A percentile compares a stretch with the other conserved stretches of the same genome.
Conservation (phyloP, 495 filamentous ascomycete genomes). For the Podospora pseudocomata region DNA sequence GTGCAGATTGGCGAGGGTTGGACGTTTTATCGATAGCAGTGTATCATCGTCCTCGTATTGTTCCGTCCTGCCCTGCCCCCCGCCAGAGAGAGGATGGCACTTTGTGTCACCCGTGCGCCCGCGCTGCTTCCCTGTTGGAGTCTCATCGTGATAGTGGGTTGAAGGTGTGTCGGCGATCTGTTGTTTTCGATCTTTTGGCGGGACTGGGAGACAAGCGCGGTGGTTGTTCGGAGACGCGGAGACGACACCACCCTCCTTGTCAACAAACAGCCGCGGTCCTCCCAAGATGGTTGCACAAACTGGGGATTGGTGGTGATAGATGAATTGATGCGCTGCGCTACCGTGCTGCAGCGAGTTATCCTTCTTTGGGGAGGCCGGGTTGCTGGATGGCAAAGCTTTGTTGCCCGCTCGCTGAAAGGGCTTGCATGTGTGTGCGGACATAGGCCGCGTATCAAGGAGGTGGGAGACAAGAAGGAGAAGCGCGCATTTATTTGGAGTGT, state of each 20-base stretch:
- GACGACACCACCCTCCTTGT: neutral
- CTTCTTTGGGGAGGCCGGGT: neutral
- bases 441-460: neutral
- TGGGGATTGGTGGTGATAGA: neutral
- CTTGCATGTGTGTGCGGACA: neutral
- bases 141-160: neutral
- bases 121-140: neutral
- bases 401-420: neutral
- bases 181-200: neutral
- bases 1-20: neutral
- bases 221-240: conserved; percentile 1
- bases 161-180: neutral
- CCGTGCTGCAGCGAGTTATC: neutral
- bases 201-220: neutral
- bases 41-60: conserved; percentile 4
- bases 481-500: neutral
- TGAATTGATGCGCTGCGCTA: conserved; percentile 1
- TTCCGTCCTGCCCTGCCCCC: neutral
- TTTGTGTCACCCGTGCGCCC: neutral
- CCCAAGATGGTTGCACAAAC: neutral
- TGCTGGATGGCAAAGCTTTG: neutral
- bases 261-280: neutral
- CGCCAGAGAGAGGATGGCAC: neutral
- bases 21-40: neutral
- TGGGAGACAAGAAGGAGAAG: neutral